Evolutionary conservation across 257 asterid species (phyloP).

Genomic region (Solanum ossicruentum): DNA sequence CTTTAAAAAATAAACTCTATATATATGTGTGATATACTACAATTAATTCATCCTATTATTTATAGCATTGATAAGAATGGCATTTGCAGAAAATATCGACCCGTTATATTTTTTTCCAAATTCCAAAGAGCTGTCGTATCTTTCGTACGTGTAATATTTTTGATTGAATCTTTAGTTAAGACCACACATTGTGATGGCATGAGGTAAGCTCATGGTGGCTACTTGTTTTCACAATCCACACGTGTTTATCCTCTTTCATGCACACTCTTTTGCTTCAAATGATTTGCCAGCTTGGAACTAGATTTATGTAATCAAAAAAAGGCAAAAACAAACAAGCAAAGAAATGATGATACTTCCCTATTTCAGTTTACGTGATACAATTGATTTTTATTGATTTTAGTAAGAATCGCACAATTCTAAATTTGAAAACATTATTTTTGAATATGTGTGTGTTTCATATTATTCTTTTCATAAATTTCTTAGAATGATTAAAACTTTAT

Average conservation of each 20-base stretch:
- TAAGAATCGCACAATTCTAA: too few relatives aligned
- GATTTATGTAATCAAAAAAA: background rate
- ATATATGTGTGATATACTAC: background rate
- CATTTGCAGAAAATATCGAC: background rate
- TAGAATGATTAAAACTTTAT: too few relatives aligned
- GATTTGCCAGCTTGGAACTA: conserved; percentile 1
- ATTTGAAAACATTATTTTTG: too few relatives aligned
- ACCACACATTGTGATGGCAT: background rate
- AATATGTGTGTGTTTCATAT: too few relatives aligned
- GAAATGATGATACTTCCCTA: background rate
- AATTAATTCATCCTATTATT: background rate
- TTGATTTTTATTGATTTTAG: too few relatives aligned
- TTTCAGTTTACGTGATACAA: background rate
- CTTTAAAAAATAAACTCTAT: background rate
- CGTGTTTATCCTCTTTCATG: conserved; percentile 2
- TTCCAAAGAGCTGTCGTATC: background rate
- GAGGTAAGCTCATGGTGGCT: conserved; percentile 6
- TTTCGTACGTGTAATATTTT: background rate
- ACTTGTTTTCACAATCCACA: background rate
- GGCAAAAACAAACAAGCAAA: background rate
- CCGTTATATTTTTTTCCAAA: background rate
- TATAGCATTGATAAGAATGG: background rate
- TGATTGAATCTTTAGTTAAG: background rate
- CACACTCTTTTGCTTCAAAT: conserved; percentile 1
- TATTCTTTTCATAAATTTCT: too few relatives aligned